Base-by-base conservation (phyloP, 2,329 filamentous ascomycete species). In the Talaromyces sp. region DNA sequence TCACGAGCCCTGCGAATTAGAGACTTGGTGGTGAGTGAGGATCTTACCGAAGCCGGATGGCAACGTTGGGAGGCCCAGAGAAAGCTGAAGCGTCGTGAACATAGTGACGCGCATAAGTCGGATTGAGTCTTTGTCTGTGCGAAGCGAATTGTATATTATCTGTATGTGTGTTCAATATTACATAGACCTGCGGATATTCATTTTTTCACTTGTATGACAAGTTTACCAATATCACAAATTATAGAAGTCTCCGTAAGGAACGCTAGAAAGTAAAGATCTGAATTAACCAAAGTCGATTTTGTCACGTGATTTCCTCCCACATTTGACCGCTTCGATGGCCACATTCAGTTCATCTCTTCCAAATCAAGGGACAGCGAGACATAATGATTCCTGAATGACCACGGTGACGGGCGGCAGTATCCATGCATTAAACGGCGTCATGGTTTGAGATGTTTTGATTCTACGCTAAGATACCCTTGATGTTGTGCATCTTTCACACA, bases 11-110 rank as follows among this genome's bases (percentile, higher is more conserved):
- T 95, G 57, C 85, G 94, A 66, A 81, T 96, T 57, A 84, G 95
- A 66, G 95, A 99, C 77, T 80, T 99, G 68, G 87, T 96, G 13
- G 84, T 96, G 7, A 89, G 90, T 75, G 94, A 98, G 79, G 94
- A 98, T 78, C 79, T 97, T 70, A 89, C 89, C 39, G 92, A 97
- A 80, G 90, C 93, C 49, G 95, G 95, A 2, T 99, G 94, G 94
- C 91, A 93, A 79, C 89, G 91, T 75, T 98, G 93, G 92, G 89
- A 94, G 76, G 81, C 83, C 58, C 76, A 79, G 63, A 79, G 79
- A 66, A 78, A 75, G 60, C 70, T 73, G 68, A 77, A 72, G 61
- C 70, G 68, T 66, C 73, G 70, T 63, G 67, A 66, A 43, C 35
- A 69, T 45, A 71, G 68, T 69, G 67, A 72, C 63, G 35, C 67